These are phyloP conservation scores for Heterobasidion irregulare DNA, from an alignment of 1,284 basidiomycete genomes.

Conservation along the genomic window DNA sequence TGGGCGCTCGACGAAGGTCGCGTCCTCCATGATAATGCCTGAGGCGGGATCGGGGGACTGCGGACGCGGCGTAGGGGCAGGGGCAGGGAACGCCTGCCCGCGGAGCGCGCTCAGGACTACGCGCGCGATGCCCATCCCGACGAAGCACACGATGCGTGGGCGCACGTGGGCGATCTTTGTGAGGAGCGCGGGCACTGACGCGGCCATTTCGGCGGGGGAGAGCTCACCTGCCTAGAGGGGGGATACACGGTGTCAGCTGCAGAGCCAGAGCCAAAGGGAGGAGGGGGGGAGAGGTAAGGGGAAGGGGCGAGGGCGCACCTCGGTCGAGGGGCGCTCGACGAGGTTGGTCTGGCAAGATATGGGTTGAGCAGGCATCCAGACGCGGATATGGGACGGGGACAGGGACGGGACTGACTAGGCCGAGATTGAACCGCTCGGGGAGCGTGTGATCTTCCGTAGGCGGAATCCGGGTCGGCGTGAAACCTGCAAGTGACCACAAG, in stretches of 20 bases:
- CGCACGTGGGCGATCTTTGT: conserved; percentile 44
- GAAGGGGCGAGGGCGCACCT: conserved; percentile 22
- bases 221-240: conserved; percentile 47
- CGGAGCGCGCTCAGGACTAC: conserved; percentile 30
- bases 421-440: conserved; percentile 37
- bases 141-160: conserved; percentile 61
- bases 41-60: not conserved
- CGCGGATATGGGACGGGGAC: not conserved
- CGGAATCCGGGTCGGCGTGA: conserved; percentile 37
- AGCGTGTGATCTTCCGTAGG: conserved; percentile 38
- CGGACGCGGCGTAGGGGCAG: not conserved
- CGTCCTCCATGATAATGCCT: not conserved
- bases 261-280: not conserved
- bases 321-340: conserved; percentile 46
- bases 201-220: conserved; percentile 40
- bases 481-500: conserved; percentile 24
- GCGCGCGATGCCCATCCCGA: conserved; percentile 66
- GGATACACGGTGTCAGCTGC: not conserved
- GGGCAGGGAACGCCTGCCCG: not conserved
- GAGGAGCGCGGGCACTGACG: conserved; percentile 41
- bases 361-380: not conserved
- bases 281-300: not conserved
- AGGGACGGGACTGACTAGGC: conserved; percentile 32
- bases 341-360: conserved; percentile 46
- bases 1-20: not conserved